Base-by-base conservation (phyloP, 148 eudicot species). In the Fagopyrum esculentum region DNA sequence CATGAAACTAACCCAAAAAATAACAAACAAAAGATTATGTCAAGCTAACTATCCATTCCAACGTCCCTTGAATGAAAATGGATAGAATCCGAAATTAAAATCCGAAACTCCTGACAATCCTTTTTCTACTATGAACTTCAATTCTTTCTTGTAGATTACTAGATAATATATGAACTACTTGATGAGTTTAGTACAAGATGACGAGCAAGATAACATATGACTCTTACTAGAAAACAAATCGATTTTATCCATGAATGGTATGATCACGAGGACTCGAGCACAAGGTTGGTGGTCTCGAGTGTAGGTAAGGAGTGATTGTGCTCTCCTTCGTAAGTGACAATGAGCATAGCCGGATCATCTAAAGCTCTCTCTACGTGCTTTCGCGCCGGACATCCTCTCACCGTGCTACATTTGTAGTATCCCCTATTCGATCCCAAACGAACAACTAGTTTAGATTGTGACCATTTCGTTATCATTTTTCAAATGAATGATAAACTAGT, bases 241-340 rank as follows among this genome's bases (percentile, higher is more conserved):
- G n/a, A 66, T 6, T 35, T 35, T 8, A 66, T 66, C 71, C 46
- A 40, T 66, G 2, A 66, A 6, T 13, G 17, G 2, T 29, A 3
- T 15, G 59, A 72, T 77, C 82, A 93, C 76, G 97, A 91, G 2
- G 98, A 93, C 82, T 93, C 94, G 51, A 93, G 85, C 73, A 93
- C 91, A 52, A 91, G 90, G 55, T 78, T 85, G 2, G 81, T 77
- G n/a, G 89, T 76, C 76, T 88, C 85, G 45, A 81, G 84, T 11
- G 81, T 59, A 1, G 95, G 82, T 50, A 84, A 86, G 8, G 91
- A 73, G 77, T 93, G 98, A 74, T 87, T 89, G 83, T 93, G 98
- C 16, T 91, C 98, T 11, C 93, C 98, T 91, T 93, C 98, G 69
- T 93, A 93, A 3, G 98, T 93, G 0, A 93, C 95, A 5, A 91